These are phyloP conservation scores for Dothideomycetes sp. DNA, from an alignment of 2,329 filamentous ascomycete species.

Conservation along the genomic window DNA sequence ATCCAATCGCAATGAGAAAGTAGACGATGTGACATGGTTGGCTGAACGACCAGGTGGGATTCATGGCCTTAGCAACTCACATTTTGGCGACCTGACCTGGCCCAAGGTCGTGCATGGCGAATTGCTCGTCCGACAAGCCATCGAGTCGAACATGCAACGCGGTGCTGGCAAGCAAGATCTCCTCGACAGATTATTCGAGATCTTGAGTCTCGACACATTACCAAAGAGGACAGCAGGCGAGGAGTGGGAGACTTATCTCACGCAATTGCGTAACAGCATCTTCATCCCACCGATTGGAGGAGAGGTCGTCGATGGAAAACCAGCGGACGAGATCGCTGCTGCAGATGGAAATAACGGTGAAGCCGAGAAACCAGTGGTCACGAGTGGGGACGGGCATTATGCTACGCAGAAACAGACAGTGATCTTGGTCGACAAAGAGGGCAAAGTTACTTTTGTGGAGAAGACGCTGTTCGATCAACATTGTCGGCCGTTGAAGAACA, in stretches of 20 bases:
- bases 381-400: constrained; percentile 40
- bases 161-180: constrained; percentile 37
- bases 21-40: constrained; percentile 41
- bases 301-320: constrained; percentile 27
- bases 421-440: constrained; percentile 44
- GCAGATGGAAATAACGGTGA: constrained; percentile 14
- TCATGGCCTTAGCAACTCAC: constrained; percentile 50
- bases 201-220: constrained; percentile 45
- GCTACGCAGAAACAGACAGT: constrained; percentile 56
- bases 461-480: constrained; percentile 47
- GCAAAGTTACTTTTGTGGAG: constrained; percentile 50
- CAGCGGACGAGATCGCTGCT: constrained; percentile 30
- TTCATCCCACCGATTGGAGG: constrained; percentile 47
- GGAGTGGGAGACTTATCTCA: constrained; percentile 43
- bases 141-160: constrained; percentile 31
- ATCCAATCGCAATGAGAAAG: constrained; percentile 49
- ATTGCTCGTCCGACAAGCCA: constrained; percentile 35
- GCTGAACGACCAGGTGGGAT: constrained; percentile 38
- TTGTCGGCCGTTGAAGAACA: constrained; percentile 34
- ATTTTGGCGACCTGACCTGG: constrained; percentile 48
- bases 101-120: constrained; percentile 47
- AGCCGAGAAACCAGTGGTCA: constrained; percentile 19
- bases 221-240: constrained; percentile 38
- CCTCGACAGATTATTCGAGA: constrained; percentile 38
- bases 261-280: constrained; percentile 47